These are phyloP conservation scores for Thalassiosira hispida DNA, from an alignment of 352 stramenopile species.

Conservation along the genomic window DNA sequence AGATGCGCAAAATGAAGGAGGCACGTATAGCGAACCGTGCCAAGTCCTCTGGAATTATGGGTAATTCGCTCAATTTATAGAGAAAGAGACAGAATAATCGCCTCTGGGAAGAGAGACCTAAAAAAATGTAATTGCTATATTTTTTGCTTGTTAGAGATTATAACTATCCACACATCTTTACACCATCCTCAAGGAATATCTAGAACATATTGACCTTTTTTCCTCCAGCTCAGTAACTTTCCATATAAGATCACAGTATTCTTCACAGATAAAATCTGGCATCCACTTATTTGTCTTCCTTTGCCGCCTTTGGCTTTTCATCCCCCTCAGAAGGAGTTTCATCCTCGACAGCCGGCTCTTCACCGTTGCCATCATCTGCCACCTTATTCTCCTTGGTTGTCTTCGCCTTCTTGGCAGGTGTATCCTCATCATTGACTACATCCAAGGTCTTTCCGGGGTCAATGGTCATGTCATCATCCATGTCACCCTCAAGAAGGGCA, in stretches of 20 bases:
- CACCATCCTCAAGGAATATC: too few relatives aligned
- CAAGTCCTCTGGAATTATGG: constrained; percentile 25
- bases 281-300: constrained; percentile 17
- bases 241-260: too few relatives aligned
- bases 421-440: neutral
- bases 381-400: constrained; percentile 19
- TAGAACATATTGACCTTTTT: too few relatives aligned
- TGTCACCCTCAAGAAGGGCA: constrained; percentile 41
- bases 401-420: constrained; percentile 31
- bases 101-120: too few relatives aligned
- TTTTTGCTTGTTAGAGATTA: too few relatives aligned
- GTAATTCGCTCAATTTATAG: neutral
- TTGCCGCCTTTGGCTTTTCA: constrained; percentile 17
- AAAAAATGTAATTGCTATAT: too few relatives aligned
- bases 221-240: too few relatives aligned
- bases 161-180: too few relatives aligned
- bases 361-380: neutral
- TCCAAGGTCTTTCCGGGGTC: constrained; percentile 10
- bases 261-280: too few relatives aligned
- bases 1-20: constrained; percentile 72
- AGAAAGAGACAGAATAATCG: neutral
- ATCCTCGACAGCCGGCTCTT: neutral
- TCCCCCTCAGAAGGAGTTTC: constrained; percentile 8
- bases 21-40: constrained; percentile 66
- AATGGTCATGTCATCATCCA: constrained; percentile 24